Base-by-base conservation (phyloP, 2,329 filamentous ascomycete genomes). In the Phaeoacremonium minimum region DNA sequence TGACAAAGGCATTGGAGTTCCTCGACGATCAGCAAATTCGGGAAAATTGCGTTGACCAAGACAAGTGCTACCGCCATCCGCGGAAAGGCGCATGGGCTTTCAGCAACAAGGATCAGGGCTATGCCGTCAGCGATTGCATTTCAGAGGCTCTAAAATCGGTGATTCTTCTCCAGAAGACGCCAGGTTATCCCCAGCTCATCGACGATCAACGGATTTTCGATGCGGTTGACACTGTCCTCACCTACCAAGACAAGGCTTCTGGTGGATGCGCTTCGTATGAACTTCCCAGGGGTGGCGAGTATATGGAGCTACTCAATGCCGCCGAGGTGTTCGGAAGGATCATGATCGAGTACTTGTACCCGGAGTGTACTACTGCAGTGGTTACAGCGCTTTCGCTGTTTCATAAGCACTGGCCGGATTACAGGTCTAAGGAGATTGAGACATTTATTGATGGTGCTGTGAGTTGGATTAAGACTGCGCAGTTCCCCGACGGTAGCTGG, bases 331-430 rank as follows among this genome's bases (percentile, higher is more conserved):
- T 98, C 59, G 90, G 88, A 12, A 77, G 83, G 15, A 98, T 98
- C 64, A 98, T 98, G 93, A 84, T 98, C 36, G 91, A 97, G 56
- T 98, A 98, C 58, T 88, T 95, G 58, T 97, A 98, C 54, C 89
- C 91, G 0, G 93, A 98, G 61, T 98, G 93, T 67, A 98, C 93
- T 1, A 97, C 93, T 3, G 90, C 93, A 1, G 88, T 89, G 18
- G 85, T 98, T 4, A 96, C 87, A 2, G 89, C 87, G 0, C 70
- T 98, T 15, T 85, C 83, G 5, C 71, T 91, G 3, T 97, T 97
- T 68, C 77, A 78, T 46, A 75, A 84, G 51, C 73, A 86, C 57
- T 94, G 88, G 69, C 88, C 91, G 0, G 68, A 83, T 18, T 95
- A 98, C 60, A 78, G 91, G 33, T 56, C 75, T 0, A 60, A 73